phyloP scores from a whole-genome alignment of 2,329 filamentous ascomycete species.

The Ophiostoma quercus region DNA sequence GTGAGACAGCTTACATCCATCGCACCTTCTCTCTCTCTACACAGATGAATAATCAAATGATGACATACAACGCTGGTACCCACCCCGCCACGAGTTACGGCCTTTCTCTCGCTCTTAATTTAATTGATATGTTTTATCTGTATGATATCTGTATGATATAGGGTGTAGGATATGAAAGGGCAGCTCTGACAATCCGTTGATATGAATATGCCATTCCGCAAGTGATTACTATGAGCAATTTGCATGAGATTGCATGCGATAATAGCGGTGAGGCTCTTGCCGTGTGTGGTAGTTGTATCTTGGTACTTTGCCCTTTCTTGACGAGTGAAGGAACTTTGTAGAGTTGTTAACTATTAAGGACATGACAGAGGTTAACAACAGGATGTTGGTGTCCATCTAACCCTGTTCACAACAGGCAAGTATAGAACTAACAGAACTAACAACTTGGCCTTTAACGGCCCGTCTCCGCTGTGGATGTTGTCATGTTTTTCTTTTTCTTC shows the following conservation, averaged over 20 bases:
- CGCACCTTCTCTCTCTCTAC: not conserved
- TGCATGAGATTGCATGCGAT: not conserved
- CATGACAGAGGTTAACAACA: no score
- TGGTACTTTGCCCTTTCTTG: not conserved
- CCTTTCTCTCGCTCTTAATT: slow-evolving; percentile 13
- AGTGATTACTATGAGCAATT: not conserved
- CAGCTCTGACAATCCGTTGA: not conserved
- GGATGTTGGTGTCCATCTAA: not conserved
- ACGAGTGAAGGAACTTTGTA: no score
- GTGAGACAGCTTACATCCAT: not conserved
- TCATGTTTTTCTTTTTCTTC: not conserved
- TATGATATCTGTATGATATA: not conserved
- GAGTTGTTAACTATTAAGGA: no score
- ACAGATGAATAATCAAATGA: not conserved
- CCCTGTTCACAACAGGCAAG: not conserved
- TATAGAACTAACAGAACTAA: not conserved
- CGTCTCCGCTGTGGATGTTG: slow-evolving; percentile 14
- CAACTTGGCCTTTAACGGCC: slow-evolving; percentile 13
- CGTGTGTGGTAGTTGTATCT: not conserved
- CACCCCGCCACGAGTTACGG: slow-evolving; percentile 7
- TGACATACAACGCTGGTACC: not conserved
- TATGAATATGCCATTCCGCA: not conserved
- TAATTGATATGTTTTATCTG: not conserved
- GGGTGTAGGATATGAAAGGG: no score
- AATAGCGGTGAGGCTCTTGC: slow-evolving; percentile 14